Evolutionary conservation across 345 rosid species (phyloP).

Genomic region (Citrus medica): DNA sequence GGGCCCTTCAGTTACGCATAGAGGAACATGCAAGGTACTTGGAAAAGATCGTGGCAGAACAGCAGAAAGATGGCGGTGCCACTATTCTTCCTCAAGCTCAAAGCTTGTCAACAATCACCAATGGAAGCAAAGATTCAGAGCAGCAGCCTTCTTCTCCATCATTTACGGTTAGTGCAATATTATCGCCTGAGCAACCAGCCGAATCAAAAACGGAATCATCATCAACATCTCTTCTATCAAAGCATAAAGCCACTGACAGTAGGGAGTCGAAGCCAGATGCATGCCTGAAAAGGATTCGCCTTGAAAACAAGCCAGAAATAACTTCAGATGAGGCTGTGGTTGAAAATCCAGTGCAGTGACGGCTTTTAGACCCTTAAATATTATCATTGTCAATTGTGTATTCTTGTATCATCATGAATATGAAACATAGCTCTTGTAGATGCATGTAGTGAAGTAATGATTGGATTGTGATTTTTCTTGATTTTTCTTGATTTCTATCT

Average conservation of each 20-base stretch:
- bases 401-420: neutral
- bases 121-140: slow-evolving; percentile 27
- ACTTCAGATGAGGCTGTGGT: slow-evolving; percentile 22
- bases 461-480: slow-evolving; percentile 7
- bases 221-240: slow-evolving; percentile 25
- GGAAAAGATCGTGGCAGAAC: slow-evolving; percentile 81
- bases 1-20: slow-evolving; percentile 71
- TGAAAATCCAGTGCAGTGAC: slow-evolving; percentile 35
- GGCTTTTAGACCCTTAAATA: neutral
- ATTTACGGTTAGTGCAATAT: neutral
- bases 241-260: slow-evolving; percentile 32
- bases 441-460: neutral
- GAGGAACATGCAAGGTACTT: slow-evolving; percentile 89
- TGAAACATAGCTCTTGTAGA: neutral
- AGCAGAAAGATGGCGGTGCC: slow-evolving; percentile 58
- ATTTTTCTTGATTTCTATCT: slow-evolving; percentile 7
- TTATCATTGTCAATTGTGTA: neutral
- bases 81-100: slow-evolving; percentile 37
- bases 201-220: slow-evolving; percentile 36
- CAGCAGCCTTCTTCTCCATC: slow-evolving; percentile 23
- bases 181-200: slow-evolving; percentile 2
- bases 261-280: slow-evolving; percentile 25
- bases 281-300: slow-evolving; percentile 37
- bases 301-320: slow-evolving; percentile 28
- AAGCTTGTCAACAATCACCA: slow-evolving; percentile 31